Evolutionary conservation across 257 asterid genomes (phyloP).

Genomic region (Solanum lycopersicoides): DNA sequence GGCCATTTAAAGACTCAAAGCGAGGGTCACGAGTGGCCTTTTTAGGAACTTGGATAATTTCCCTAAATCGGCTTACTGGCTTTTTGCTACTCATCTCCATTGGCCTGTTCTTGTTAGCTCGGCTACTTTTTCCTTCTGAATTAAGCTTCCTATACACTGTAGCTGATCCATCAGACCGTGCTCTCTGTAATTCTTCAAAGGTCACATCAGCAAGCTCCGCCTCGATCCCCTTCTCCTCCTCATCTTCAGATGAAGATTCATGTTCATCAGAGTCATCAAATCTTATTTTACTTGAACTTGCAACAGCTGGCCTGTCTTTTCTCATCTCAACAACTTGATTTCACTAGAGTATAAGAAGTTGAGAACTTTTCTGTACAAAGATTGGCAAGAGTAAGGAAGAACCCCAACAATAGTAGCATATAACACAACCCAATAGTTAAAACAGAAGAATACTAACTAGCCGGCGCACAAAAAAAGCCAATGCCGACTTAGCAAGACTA

Average conservation of each 20-base stretch:
- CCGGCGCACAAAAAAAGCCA: background rate
- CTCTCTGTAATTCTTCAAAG: conserved; percentile 83
- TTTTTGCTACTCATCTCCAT: conserved; percentile 85
- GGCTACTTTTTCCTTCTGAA: conserved; percentile 36
- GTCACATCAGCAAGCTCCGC: conserved; percentile 77
- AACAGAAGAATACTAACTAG: background rate
- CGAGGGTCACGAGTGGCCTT: conserved; percentile 89
- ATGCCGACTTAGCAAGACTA: background rate
- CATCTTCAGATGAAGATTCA: conserved; percentile 45
- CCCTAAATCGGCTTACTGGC: conserved; percentile 47
- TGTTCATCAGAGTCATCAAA: conserved; percentile 23
- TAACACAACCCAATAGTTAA: background rate
- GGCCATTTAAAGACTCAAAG: conserved; percentile 75
- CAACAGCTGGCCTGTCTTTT: conserved; percentile 15
- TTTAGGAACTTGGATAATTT: conserved; percentile 77
- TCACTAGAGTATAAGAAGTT: background rate
- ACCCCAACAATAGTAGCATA: background rate
- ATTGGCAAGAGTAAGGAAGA: background rate
- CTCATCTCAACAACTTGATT: conserved; percentile 9
- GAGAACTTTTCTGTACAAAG: background rate
- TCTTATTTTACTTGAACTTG: conserved; percentile 40
- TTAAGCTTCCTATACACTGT: conserved; percentile 38
- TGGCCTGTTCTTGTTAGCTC: conserved; percentile 96
- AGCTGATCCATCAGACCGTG: conserved; percentile 81
- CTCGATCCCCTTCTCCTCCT: conserved; percentile 52